phyloP scores from a whole-genome alignment of 1,139 yeast species.

The Hyphopichia khmerensis region DNA sequence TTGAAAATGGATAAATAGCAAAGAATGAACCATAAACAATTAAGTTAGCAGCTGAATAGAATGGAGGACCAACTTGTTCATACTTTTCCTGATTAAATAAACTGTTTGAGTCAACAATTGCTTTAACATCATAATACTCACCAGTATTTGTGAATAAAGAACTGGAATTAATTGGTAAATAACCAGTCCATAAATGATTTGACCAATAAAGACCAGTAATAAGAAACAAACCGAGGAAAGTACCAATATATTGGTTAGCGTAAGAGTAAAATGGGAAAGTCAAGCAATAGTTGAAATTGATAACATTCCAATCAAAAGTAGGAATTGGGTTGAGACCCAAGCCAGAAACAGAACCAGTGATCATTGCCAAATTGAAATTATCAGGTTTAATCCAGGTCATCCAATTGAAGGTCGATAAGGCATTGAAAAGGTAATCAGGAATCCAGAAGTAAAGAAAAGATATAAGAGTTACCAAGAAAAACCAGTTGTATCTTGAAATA shows the following conservation, averaged over 20 bases:
- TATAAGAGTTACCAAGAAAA: conserved; percentile 19
- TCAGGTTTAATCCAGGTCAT: conserved; percentile 37
- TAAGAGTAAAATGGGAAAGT: conserved; percentile 48
- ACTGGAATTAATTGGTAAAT: conserved; percentile 55
- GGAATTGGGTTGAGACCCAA: conserved; percentile 60
- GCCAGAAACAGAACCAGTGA: conserved; percentile 55
- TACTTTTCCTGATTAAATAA: conserved; percentile 42
- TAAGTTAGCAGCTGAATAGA: conserved; percentile 36
- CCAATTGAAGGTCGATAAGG: conserved; percentile 37
- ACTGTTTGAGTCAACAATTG: conserved; percentile 37
- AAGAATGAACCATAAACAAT: conserved; percentile 58
- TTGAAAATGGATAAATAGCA: conserved; percentile 55
- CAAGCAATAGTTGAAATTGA: conserved; percentile 24
- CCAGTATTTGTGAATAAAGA: conserved; percentile 49
- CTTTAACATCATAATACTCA: conserved; percentile 35
- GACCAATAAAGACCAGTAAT: conserved; percentile 49
- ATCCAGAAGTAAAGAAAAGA: conserved; percentile 36
- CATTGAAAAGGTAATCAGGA: conserved; percentile 32
- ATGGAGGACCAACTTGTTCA: conserved; percentile 48
- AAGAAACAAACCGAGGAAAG: conserved; percentile 39
- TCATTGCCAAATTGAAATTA: conserved; percentile 42
- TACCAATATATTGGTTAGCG: conserved; percentile 41
- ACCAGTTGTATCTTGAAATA: conserved; percentile 30
- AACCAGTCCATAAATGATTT: conserved; percentile 51
- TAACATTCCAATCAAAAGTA: conserved; percentile 51